These are phyloP conservation scores for Fusarium begoniae DNA, from an alignment of 2,329 filamentous ascomycete species.

Conservation along the genomic window DNA sequence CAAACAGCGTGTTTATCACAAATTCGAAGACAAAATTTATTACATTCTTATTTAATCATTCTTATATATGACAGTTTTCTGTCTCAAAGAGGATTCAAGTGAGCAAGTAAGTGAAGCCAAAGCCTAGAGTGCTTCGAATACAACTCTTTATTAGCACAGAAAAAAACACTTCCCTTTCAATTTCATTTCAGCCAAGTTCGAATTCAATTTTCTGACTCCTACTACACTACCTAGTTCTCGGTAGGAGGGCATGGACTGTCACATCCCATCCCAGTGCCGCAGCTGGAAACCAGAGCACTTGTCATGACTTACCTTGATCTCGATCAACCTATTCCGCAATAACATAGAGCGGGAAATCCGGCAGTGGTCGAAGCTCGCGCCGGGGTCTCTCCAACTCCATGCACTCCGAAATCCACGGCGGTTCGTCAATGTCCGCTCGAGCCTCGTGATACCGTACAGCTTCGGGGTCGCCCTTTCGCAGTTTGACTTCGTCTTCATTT, in stretches of 20 bases:
- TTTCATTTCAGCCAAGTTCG: too few relatives aligned
- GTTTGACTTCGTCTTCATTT: neutral
- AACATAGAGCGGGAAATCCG: neutral
- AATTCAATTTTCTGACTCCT: neutral
- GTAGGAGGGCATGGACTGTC: neutral
- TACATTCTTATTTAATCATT: neutral
- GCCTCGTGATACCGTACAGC: neutral
- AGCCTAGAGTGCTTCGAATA: neutral
- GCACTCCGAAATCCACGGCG: neutral
- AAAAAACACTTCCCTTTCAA: neutral
- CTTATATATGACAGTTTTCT: neutral
- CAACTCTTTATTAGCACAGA: neutral
- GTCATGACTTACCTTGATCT: neutral
- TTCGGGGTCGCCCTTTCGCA: neutral
- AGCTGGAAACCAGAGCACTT: neutral
- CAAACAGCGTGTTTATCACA: too few relatives aligned
- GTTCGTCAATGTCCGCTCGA: neutral
- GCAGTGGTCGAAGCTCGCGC: neutral
- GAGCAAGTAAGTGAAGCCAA: neutral
- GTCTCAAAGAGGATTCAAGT: neutral
- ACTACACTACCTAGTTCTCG: neutral
- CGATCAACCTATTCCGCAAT: neutral
- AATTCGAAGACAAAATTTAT: neutral
- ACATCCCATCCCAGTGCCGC: neutral
- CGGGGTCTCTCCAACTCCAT: neutral